phyloP scores from a whole-genome alignment of 176 grass and related monocot genomes.

The Phyllostachys edulis region DNA sequence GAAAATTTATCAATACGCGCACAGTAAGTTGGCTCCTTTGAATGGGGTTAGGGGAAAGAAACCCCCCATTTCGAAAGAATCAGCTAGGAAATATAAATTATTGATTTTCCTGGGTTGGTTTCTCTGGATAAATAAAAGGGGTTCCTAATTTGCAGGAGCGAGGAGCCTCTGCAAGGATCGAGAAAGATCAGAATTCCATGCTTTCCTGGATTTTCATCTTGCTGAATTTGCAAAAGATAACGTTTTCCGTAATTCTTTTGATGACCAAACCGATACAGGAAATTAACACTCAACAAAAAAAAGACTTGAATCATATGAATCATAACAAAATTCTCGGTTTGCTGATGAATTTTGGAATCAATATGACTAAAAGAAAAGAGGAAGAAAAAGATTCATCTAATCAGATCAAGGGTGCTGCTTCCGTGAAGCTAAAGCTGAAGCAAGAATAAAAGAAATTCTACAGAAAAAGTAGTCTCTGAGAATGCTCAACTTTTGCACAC shows the following conservation, averaged over 20 bases:
- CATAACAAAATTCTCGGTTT: not conserved
- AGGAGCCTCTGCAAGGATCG: not conserved
- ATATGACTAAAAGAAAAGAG: not conserved
- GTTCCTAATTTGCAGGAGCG: not conserved
- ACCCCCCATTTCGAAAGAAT: not conserved
- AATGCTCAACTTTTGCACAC: not conserved
- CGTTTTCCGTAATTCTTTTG: not conserved
- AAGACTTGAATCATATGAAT: not conserved
- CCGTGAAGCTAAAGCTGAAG: not conserved
- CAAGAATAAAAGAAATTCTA: too few species aligned
- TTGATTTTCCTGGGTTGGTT: not conserved
- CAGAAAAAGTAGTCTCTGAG: too few species aligned
- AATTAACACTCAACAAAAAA: not conserved
- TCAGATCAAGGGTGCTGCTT: slow-evolving; percentile 7
- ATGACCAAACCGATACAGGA: not conserved
- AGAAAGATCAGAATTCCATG: not conserved
- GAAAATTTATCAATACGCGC: not conserved
- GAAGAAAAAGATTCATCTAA: not conserved
- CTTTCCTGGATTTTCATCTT: not conserved
- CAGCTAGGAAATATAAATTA: not conserved
- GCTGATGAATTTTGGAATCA: not conserved
- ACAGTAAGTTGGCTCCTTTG: not conserved
- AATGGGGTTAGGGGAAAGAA: not conserved
- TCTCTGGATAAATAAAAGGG: not conserved
- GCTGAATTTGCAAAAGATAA: slow-evolving; percentile 9